Conservation (phyloP, 1,139 yeast genomes). For the Starmera stellimalicola region DNA sequence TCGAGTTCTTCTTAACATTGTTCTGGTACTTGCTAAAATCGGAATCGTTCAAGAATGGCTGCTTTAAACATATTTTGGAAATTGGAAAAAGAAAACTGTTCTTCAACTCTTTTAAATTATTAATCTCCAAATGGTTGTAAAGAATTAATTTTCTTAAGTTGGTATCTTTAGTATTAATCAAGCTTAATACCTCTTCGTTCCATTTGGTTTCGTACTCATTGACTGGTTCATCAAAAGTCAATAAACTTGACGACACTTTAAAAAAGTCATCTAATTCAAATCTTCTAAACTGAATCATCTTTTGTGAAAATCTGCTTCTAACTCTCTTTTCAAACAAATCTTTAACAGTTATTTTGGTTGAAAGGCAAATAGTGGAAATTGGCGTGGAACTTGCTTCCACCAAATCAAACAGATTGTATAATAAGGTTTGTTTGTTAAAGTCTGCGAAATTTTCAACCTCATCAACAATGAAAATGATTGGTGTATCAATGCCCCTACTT, state of each 20-base stretch:
- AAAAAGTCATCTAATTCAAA: constrained; percentile 35
- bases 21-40: constrained; percentile 23
- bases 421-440: constrained; percentile 65
- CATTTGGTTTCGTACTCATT: constrained; percentile 32
- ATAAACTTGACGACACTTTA: constrained; percentile 23
- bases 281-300: constrained; percentile 54
- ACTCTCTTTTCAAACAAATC: constrained; percentile 89
- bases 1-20: constrained; percentile 20
- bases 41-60: constrained; percentile 28
- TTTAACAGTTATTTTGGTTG: constrained; percentile 64
- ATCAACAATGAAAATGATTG: constrained; percentile 73
- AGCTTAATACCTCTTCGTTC: constrained; percentile 37
- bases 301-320: constrained; percentile 78
- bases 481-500: constrained; percentile 24
- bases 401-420: constrained; percentile 82
- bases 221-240: constrained; percentile 17
- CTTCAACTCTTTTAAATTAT: constrained; percentile 48
- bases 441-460: constrained; percentile 76
- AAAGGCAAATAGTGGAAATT: constrained; percentile 72
- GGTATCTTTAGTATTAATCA: constrained; percentile 21
- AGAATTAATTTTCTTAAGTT: constrained; percentile 28
- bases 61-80: constrained; percentile 19
- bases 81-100: constrained; percentile 41
- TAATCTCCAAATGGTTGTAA: constrained; percentile 48
- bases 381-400: constrained; percentile 71